Base-by-base conservation (phyloP, 2,329 filamentous ascomycete genomes). In the Helotiales sp. region DNA sequence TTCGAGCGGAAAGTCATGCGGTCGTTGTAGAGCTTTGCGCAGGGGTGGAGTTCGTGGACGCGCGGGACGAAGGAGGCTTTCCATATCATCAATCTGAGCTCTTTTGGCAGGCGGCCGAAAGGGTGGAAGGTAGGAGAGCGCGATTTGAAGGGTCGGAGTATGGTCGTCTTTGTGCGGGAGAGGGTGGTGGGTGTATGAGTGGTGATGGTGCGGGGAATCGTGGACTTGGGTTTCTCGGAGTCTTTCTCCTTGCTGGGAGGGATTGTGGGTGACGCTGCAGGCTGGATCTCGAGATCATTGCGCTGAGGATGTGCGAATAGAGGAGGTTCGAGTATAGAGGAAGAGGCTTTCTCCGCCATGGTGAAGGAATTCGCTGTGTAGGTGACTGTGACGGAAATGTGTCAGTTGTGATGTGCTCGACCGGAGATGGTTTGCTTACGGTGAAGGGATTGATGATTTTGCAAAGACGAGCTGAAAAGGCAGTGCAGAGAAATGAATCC, bases 161-260 rank as follows among this genome's bases (percentile, higher is more conserved):
- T 30, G 76, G 69, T 91, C 96, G 90, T 93, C 30, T 89, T 87
- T 70, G 96, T 91, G 67, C 96, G 42, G 51, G 25, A 8, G n/a
- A 42, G 31, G 47, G 22, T 27, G 50, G 54, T 8, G 42, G 10
- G 24, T n/a, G n/a, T n/a, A n/a, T n/a, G n/a, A n/a, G 13, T 31
- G n/a, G 25, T 30, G 29, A 24, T 36, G 17, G 34, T 53, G 46
- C 29, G 53, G 47, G 47, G 34, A 5, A 29, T 55, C 29, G 47
- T 19, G 17, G 27, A 48, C n/a, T 13, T 44, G 33, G 36, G 50
- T 17, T 25, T 24, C 38, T 42, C 22, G 38, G 38, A 17, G n/a
- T 42, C 22, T 42, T 9, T 31, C 19, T 48, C 7, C 17, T 48
- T 5, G 46, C n/a, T 15, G 27, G 42, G 22, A 47, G 27, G 24